phyloP scores from a whole-genome alignment of 1,139 yeast species.

The Diutina sp. region DNA sequence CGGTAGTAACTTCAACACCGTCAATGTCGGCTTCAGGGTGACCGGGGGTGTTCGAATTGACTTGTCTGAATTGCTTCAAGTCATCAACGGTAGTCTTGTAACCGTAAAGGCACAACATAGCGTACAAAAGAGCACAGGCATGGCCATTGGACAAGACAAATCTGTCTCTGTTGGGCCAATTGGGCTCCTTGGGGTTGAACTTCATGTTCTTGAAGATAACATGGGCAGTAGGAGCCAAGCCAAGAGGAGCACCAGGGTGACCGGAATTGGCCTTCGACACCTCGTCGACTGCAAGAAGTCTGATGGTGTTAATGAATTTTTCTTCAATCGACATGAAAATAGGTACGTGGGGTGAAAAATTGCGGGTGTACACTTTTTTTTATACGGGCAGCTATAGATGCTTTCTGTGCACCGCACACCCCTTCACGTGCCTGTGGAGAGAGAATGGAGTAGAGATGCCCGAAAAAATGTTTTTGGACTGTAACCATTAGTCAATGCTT shows the following conservation, averaged over 20 bases:
- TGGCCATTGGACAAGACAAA: constrained; percentile 95
- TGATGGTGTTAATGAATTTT: constrained; percentile 58
- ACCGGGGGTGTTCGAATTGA: constrained; percentile 89
- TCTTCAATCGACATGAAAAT: not conserved
- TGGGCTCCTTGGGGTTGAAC: constrained; percentile 83
- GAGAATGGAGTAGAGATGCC: not conserved
- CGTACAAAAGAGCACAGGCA: constrained; percentile 85
- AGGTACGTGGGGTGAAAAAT: not conserved
- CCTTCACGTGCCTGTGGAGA: not conserved
- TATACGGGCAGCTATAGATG: not conserved
- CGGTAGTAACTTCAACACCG: constrained; percentile 96
- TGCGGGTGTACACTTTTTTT: not conserved
- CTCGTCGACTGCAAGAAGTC: constrained; percentile 82
- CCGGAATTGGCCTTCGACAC: constrained; percentile 90
- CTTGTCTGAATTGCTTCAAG: constrained; percentile 82
- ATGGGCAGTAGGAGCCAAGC: constrained; percentile 68
- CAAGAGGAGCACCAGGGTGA: constrained; percentile 99
- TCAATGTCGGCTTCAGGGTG: constrained; percentile 70
- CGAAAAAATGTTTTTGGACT: not conserved
- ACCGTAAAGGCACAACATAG: constrained; percentile 78
- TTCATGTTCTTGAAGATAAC: constrained; percentile 74
- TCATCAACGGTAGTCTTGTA: constrained; percentile 76
- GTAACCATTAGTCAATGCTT: not conserved
- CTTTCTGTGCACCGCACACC: not conserved
- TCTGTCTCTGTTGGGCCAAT: constrained; percentile 92